These are phyloP conservation scores for Nasturtium officinale DNA, from an alignment of 345 rosid species.

Conservation along the genomic window DNA sequence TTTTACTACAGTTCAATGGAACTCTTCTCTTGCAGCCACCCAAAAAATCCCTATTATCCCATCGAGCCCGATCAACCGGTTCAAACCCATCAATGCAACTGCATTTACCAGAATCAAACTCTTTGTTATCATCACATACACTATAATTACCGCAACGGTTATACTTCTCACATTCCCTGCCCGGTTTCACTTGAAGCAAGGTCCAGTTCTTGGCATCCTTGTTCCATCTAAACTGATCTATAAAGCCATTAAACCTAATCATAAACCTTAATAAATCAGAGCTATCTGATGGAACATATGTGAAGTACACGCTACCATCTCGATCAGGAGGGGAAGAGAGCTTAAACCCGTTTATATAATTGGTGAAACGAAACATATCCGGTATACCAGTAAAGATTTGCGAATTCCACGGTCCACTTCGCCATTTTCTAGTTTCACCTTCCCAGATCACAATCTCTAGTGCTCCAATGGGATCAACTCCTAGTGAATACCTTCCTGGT, in stretches of 20 bases:
- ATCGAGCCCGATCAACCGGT: slow-evolving; percentile 31
- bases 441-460: slow-evolving; percentile 41
- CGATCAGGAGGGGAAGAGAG: slow-evolving; percentile 49
- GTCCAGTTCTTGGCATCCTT: slow-evolving; percentile 43
- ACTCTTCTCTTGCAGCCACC: slow-evolving; percentile 50
- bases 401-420: slow-evolving; percentile 47
- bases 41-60: slow-evolving; percentile 41
- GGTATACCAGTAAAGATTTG: slow-evolving; percentile 41
- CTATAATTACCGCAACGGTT: slow-evolving; percentile 55
- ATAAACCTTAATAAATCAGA: slow-evolving; percentile 43
- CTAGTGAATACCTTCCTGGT: slow-evolving; percentile 35
- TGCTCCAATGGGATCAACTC: slow-evolving; percentile 30
- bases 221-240: slow-evolving; percentile 42
- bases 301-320: slow-evolving; percentile 45
- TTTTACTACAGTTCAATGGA: slow-evolving; percentile 36
- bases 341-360: slow-evolving; percentile 49
- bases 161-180: slow-evolving; percentile 46
- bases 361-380: slow-evolving; percentile 42
- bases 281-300: slow-evolving; percentile 44
- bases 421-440: slow-evolving; percentile 28
- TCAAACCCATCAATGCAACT: slow-evolving; percentile 47
- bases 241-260: slow-evolving; percentile 41
- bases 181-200: slow-evolving; percentile 47
- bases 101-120: slow-evolving; percentile 41
- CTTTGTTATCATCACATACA: slow-evolving; percentile 44